A percentile compares a stretch with the other conserved stretches of the same genome.
Conservation (phyloP, 2,329 filamentous ascomycete species). For the Macroventuria anomochaeta region DNA sequence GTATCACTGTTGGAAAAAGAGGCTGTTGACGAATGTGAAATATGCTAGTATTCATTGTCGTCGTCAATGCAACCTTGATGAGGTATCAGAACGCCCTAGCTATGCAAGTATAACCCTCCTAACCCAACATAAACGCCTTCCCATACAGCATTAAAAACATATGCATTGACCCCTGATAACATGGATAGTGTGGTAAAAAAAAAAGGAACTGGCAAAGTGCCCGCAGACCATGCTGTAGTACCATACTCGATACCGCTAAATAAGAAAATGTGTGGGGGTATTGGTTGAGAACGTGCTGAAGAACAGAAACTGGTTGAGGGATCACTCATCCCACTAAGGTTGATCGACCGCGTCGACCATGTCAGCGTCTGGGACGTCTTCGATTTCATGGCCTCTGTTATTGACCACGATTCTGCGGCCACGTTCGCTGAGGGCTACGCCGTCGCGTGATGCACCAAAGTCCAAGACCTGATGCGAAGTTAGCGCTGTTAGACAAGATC, state of each 20-base stretch:
- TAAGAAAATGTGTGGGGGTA: conserved; percentile 32
- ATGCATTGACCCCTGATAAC: neutral
- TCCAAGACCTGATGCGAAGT: conserved; percentile 78
- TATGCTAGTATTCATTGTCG: conserved; percentile 13
- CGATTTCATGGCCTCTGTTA: conserved; percentile 44
- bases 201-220: conserved; percentile 1
- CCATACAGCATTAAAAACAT: conserved; percentile 16
- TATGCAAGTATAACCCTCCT: conserved; percentile 33
- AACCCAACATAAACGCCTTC: conserved; percentile 23
- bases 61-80: conserved; percentile 17
- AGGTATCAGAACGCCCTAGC: conserved; percentile 28
- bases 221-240: conserved; percentile 12
- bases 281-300: conserved; percentile 37
- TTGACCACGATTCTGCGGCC: conserved; percentile 74
- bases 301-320: conserved; percentile 3
- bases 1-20: neutral
- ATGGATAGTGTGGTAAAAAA: conserved; percentile 8
- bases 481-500: conserved; percentile 29
- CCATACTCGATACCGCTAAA: conserved; percentile 13
- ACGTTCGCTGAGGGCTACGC: conserved; percentile 75
- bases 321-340: conserved; percentile 18
- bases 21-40: neutral
- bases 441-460: conserved; percentile 92
- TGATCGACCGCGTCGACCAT: conserved; percentile 36
- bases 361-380: conserved; percentile 45